Conservation (phyloP, 805 yeast genomes). For the Barnettozyma salicaria region DNA sequence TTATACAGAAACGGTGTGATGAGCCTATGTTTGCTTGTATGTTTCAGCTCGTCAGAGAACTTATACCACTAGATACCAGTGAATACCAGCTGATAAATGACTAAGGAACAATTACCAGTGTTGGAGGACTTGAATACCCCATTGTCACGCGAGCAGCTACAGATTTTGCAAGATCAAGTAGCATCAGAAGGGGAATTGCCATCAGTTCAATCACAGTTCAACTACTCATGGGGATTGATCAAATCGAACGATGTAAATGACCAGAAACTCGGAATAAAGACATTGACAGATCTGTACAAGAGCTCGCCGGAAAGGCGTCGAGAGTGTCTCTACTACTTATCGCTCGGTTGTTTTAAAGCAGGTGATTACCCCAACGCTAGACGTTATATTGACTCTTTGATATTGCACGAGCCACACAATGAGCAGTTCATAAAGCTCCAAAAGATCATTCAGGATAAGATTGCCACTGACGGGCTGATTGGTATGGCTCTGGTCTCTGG, state of each 20-base stretch:
- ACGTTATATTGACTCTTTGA: slow-evolving; percentile 72
- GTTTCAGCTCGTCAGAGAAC: no score
- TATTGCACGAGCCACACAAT: slow-evolving; percentile 79
- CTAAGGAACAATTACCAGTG: slow-evolving; percentile 11
- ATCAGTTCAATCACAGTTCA: slow-evolving; percentile 79
- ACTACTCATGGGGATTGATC: slow-evolving; percentile 94
- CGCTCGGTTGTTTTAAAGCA: slow-evolving; percentile 81
- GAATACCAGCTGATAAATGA: no score
- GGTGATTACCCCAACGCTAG: slow-evolving; percentile 86
- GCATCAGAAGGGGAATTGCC: slow-evolving; percentile 75
- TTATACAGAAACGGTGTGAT: no score
- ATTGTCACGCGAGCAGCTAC: slow-evolving; percentile 67
- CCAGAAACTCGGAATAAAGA: slow-evolving; percentile 73
- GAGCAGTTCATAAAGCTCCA: slow-evolving; percentile 68
- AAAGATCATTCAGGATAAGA: slow-evolving; percentile 72
- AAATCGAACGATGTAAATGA: slow-evolving; percentile 58
- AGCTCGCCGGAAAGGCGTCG: slow-evolving; percentile 79
- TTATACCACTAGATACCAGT: no score
- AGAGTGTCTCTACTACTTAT: slow-evolving; percentile 82
- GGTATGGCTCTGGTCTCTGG: slow-evolving; percentile 89
- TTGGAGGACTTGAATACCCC: slow-evolving; percentile 33
- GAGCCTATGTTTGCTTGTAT: no score
- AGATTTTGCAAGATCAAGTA: slow-evolving; percentile 69
- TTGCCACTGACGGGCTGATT: slow-evolving; percentile 80
- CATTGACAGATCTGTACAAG: slow-evolving; percentile 63